Evolutionary conservation across 352 stramenopile genomes (phyloP), one percentile per base, ranked within the genome.

Genomic region (Phytophthora tubulina): DNA sequence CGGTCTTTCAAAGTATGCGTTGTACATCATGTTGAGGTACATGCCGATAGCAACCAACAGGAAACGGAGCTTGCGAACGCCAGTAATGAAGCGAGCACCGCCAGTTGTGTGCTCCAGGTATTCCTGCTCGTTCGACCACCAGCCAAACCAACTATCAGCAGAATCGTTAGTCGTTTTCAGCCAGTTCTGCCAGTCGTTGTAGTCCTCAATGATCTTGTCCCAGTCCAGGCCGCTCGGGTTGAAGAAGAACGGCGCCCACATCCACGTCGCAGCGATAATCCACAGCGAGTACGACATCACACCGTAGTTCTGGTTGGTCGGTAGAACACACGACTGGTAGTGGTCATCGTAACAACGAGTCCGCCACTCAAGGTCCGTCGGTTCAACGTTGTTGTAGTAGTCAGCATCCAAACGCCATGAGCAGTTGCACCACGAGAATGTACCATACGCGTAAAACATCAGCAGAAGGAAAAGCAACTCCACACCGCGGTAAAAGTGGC

Each of bases 141-240:
- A 96, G 17, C 90, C 90, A 58, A 93, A 91, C 90, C 90, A 96
- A 75, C 88, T 95, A 52, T 95, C 83, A 14, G 88, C 84, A 10
- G 88, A 95, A 67, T 96, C 90, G 32, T 96, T 96, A 11, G 85
- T 93, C 42, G 88, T 95, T 11, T 68, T 80, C 61, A 99, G 93
- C 97, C 97, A 99, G 55, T 94, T 89, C 45, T 99, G 88, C 90
- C 96, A 99, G 60, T 96, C 86, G 55, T 89, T 92, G 77, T 94
- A 99, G 83, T 99, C 97, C 17, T 94, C 85, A 32, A 93, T 92
- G 38, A 99, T 91, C 76, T 99, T 97, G 78, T 98, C 94, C 97
- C 97, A 99, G 67, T 99, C 97, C 61, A 99, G 92, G 35, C 96
- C 98, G 39, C 98, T 96, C 27, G 97, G 97, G 75, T 99, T 99